Conservation (phyloP, 2,329 filamentous ascomycete species). For the Periglandula ipomoeae region DNA sequence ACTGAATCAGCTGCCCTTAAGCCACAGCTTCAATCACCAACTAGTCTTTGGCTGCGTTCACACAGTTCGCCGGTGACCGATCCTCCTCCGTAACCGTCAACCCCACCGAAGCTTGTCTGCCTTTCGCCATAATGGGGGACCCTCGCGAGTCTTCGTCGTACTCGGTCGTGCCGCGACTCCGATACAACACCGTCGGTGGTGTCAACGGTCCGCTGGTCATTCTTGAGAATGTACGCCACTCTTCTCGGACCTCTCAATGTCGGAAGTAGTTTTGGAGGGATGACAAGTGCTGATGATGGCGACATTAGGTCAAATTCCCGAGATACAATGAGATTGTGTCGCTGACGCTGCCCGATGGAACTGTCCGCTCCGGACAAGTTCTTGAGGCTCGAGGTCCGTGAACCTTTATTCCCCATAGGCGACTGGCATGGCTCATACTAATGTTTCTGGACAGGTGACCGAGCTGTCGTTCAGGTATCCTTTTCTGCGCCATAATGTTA, state of each 20-base stretch:
- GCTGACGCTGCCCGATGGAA: constrained; percentile 90
- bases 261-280: neutral
- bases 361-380: constrained; percentile 87
- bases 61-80: neutral
- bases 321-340: constrained; percentile 97
- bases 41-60: neutral
- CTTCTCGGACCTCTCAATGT: neutral
- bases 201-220: constrained; percentile 98
- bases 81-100: neutral
- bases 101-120: constrained; percentile 8
- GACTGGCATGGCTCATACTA: neutral
- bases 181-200: constrained; percentile 97
- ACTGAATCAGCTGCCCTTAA: neutral
- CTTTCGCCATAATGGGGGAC: constrained; percentile 38
- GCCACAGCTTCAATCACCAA: neutral
- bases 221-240: constrained; percentile 71
- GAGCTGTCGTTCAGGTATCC: constrained; percentile 86
- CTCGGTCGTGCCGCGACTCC: constrained; percentile 54
- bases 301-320: constrained; percentile 82
- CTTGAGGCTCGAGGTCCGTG: constrained; percentile 85
- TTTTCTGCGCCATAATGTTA: constrained; percentile 7
- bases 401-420: no score
- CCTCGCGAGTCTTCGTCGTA: constrained; percentile 51
- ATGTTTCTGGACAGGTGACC: constrained; percentile 53
- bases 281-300: constrained; percentile 16